Conservation (phyloP, 2,329 filamentous ascomycete species). For the Zelopaecilomyces penicillatus region DNA sequence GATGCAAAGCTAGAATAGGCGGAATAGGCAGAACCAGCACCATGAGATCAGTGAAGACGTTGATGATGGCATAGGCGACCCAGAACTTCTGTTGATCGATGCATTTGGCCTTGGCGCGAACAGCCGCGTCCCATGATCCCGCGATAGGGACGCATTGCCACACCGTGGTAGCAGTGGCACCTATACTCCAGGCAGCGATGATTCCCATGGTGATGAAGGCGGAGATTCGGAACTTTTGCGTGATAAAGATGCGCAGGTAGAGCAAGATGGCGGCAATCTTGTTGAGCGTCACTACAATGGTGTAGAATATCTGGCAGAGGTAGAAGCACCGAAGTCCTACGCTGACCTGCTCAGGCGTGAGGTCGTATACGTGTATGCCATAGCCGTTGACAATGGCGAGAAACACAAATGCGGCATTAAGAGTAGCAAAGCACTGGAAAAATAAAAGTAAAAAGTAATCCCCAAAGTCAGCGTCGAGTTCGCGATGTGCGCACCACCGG, state of each 20-base stretch:
- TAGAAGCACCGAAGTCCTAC: slow-evolving; percentile 31
- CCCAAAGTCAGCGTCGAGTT: not conserved
- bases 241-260: slow-evolving; percentile 41
- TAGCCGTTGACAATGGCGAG: slow-evolving; percentile 29
- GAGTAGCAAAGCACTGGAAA: slow-evolving; percentile 21
- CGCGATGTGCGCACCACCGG: not conserved
- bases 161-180: slow-evolving; percentile 33
- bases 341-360: slow-evolving; percentile 19
- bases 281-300: slow-evolving; percentile 40
- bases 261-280: slow-evolving; percentile 41
- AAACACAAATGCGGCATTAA: slow-evolving; percentile 25
- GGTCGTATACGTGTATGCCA: slow-evolving; percentile 28
- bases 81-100: slow-evolving; percentile 35
- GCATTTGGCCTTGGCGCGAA: slow-evolving; percentile 30
- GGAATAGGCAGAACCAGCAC: slow-evolving; percentile 28
- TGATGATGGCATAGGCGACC: slow-evolving; percentile 33
- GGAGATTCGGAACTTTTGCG: slow-evolving; percentile 29
- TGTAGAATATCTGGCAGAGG: slow-evolving; percentile 40
- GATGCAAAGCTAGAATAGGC: slow-evolving; percentile 23
- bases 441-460: no score
- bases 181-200: slow-evolving; percentile 33
- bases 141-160: slow-evolving; percentile 39
- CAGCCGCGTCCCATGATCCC: slow-evolving; percentile 31
- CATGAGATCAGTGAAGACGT: slow-evolving; percentile 29
- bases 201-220: slow-evolving; percentile 30